Evolutionary conservation across 768 basidiomycete genomes (phyloP), one percentile per base, ranked within the genome.

Genomic region (Candolleomyces efflorescens): DNA sequence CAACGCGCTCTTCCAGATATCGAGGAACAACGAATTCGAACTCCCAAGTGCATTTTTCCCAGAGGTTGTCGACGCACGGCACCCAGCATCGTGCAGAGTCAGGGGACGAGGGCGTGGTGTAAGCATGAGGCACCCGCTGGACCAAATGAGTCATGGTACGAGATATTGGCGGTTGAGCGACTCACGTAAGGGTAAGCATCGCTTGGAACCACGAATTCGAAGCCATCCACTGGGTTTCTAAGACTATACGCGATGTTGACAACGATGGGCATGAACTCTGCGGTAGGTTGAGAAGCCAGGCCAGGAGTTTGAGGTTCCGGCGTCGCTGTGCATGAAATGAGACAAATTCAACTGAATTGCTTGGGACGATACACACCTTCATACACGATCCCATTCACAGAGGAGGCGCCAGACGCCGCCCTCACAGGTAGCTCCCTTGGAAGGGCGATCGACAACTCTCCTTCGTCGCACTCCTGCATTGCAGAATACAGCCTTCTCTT

Each of bases 31-130:
- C 85, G 69, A 97, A 92, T 71, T 98, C 93, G 57, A 98, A 89
- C 66, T 99, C 97, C 97, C 97, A 99, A 6, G 96, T 95, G 64
- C 92, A 97, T 65, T 92, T 88, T 71, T 97, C 95, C 92, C 94
- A 96, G 20, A 94, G 72, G 64, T 85, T 91, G 70, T 99, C 97
- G 18, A 98, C 72, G 65, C 97, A 99, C 13, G 97, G 97, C n/a
- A 98, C 87, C 97, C 97, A 99, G 65, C 92, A 94, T 66, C 97
- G 80, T n/a, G 96, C 94, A 17, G 92, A 82, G 67, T 95, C 92
- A 5, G 94, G 87, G 7, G 87, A 88, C 0, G 91, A 89, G 0
- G 94, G 87, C 3, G 87, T 89, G 3, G 94, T 93, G 66, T 89
- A 98, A 46, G 89, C 88, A 73, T 98, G 97, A 49, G 96, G 96